A percentile compares a stretch with the other conserved stretches of the same genome.
Conservation (phyloP, 305 asterid species). For the Plantago lanceolata region DNA sequence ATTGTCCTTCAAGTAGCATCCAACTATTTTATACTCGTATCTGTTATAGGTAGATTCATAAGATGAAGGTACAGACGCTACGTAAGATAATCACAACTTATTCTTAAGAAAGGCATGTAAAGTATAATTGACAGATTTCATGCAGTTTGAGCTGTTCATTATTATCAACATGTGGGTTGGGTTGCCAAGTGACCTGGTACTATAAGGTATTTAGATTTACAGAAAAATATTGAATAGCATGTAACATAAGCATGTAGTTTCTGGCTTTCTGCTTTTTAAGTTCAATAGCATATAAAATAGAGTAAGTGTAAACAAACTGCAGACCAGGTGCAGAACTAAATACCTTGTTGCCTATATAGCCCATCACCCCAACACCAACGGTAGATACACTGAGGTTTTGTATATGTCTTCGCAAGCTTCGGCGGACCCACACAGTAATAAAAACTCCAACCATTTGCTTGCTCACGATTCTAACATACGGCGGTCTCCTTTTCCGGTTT, state of each 20-base stretch:
- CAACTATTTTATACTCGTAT: too few species aligned
- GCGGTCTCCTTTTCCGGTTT: slow-evolving; percentile 68
- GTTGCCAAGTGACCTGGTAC: neutral
- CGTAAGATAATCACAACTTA: neutral
- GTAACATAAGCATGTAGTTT: neutral
- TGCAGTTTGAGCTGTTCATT: neutral
- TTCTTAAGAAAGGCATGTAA: neutral
- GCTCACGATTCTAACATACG: slow-evolving; percentile 83
- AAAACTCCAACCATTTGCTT: slow-evolving; percentile 96
- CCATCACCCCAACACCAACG: slow-evolving; percentile 98
- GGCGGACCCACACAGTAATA: slow-evolving; percentile 83
- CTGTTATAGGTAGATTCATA: too few species aligned
- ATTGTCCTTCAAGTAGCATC: too few species aligned
- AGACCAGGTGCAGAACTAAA: slow-evolving; percentile 27
- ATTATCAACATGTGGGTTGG: neutral
- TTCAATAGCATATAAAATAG: neutral
- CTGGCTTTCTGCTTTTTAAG: neutral
- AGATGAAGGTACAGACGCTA: too few species aligned
- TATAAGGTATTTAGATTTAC: neutral
- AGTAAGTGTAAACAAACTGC: neutral
- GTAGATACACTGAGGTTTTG: slow-evolving; percentile 74
- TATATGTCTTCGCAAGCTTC: slow-evolving; percentile 74
- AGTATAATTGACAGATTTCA: neutral
- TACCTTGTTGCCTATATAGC: slow-evolving; percentile 98
- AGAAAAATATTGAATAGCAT: neutral